Base-by-base conservation (phyloP, 2,329 filamentous ascomycete genomes). In the Cryphonectria naterciae region DNA sequence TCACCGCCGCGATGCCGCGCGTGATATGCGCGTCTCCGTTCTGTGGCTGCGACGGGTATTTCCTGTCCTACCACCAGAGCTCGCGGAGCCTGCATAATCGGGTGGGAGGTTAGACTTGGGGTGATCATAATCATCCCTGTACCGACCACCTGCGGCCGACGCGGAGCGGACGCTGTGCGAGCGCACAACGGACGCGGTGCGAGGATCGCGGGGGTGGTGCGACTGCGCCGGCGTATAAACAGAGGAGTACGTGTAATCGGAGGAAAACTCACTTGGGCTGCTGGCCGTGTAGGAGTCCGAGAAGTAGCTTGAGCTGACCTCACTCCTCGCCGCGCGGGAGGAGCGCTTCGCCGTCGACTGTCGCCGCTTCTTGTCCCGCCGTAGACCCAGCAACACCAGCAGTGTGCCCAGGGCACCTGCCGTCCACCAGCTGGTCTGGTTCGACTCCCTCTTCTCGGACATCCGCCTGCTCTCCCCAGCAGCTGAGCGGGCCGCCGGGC, bases 241-340 rank as follows among this genome's bases (percentile, higher is more conserved):
- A 65, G 69, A 71, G 62, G 71, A 71, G 71, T 73, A 62, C 46
- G 68, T 65, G 62, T 68, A 70, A 68, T 72, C 70, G 46, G 68
- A 68, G 58, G 41, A 70, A 74, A 77, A 87, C 86, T 85, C 81
- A 88, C 86, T 87, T 73, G 84, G 84, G 76, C 79, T 84, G 74
- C 80, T 83, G 73, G 82, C 83, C 32, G 83, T 84, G 78, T 87
- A 89, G 67, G 84, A 86, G 76, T 86, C 85, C 73, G 85, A 85
- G 67, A 83, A 88, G 77, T 87, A 86, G 77, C 81, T 85, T 80
- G 87, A 86, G 77, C 81, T 81, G 73, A 80, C 75, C 76, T 84
- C 78, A 81, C 84, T 85, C 70, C 83, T 79, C 63, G 58, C 41
- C 54, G 64, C 8, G 32, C 64, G 65, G 58, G 71, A 70, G 35